These are phyloP conservation scores for Pittosporum tobira DNA, from an alignment of 129 eudicot species.

Conservation along the genomic window DNA sequence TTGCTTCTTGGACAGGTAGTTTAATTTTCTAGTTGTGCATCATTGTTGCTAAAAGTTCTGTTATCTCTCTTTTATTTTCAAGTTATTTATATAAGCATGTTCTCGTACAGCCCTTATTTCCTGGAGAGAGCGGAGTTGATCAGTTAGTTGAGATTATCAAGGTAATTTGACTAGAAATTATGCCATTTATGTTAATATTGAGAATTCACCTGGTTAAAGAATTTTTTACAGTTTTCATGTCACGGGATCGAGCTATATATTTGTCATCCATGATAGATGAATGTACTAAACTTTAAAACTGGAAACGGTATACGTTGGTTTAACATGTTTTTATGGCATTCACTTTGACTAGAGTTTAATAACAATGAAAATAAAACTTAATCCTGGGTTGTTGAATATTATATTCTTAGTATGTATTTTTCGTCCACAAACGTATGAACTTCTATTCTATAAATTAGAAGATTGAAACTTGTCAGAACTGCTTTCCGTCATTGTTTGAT, in stretches of 20 bases:
- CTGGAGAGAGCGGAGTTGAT: conserved; percentile 99
- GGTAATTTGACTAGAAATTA: conserved; percentile 30
- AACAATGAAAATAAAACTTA: conserved; percentile 4
- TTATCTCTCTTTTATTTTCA: background rate
- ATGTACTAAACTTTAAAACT: background rate
- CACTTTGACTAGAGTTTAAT: background rate
- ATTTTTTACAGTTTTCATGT: background rate
- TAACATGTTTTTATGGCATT: background rate
- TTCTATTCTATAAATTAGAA: background rate
- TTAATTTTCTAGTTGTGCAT: conserved; percentile 5
- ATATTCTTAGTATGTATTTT: too few species aligned
- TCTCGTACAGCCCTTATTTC: conserved; percentile 83
- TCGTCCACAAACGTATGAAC: background rate
- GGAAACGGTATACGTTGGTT: background rate
- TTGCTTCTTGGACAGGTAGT: conserved; percentile 94
- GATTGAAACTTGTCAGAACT: conserved; percentile 4
- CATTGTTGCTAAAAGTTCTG: background rate
- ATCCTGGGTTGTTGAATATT: background rate
- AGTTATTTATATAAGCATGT: conserved; percentile 8
- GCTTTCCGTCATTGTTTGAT: background rate
- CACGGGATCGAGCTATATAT: background rate
- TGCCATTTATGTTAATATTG: background rate
- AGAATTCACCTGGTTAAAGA: background rate
- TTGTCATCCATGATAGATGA: background rate
- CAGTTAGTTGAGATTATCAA: conserved; percentile 98